A percentile compares a stretch with the other conserved stretches of the same genome.
Conservation (phyloP, 106 monocot genomes). For the Dendrobium officinale region DNA sequence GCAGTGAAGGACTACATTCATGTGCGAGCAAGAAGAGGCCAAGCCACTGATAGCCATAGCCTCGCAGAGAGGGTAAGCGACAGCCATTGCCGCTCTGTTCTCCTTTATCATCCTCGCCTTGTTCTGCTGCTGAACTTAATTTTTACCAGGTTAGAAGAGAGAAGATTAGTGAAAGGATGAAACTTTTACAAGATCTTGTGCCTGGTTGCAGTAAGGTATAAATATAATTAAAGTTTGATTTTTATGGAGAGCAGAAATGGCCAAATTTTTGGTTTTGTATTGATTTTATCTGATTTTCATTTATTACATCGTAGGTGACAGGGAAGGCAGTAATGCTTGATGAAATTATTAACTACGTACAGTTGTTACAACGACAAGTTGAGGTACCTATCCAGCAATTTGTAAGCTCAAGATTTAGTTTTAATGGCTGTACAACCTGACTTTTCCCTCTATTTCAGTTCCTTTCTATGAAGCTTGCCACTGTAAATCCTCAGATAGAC, state of each 20-base stretch:
- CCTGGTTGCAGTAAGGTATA: slow-evolving; percentile 70
- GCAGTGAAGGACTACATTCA: slow-evolving; percentile 70
- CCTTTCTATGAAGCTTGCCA: slow-evolving; percentile 68
- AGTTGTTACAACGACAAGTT: slow-evolving; percentile 77
- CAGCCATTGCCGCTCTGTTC: neutral
- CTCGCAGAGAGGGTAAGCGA: slow-evolving; percentile 73
- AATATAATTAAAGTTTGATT: neutral
- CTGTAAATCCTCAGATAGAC: slow-evolving; percentile 52
- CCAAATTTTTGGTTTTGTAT: neutral
- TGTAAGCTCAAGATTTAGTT: neutral
- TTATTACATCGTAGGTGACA: slow-evolving; percentile 38
- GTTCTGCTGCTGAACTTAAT: neutral
- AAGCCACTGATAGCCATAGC: slow-evolving; percentile 89
- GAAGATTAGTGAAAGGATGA: slow-evolving; percentile 78
- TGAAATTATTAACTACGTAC: slow-evolving; percentile 83
- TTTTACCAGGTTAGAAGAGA: slow-evolving; percentile 58
- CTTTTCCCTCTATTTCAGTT: slow-evolving; percentile 30
- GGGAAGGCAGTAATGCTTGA: slow-evolving; percentile 88
- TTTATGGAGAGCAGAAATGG: neutral
- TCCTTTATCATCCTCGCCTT: neutral
- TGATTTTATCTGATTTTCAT: neutral
- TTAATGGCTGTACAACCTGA: slow-evolving; percentile 2
- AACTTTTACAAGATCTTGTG: slow-evolving; percentile 72
- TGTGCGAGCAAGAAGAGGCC: slow-evolving; percentile 79
- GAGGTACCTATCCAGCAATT: slow-evolving; percentile 28